Evolutionary conservation across 2,329 filamentous ascomycete genomes (phyloP).

Genomic region (Ophiostoma triangulosporum): DNA sequence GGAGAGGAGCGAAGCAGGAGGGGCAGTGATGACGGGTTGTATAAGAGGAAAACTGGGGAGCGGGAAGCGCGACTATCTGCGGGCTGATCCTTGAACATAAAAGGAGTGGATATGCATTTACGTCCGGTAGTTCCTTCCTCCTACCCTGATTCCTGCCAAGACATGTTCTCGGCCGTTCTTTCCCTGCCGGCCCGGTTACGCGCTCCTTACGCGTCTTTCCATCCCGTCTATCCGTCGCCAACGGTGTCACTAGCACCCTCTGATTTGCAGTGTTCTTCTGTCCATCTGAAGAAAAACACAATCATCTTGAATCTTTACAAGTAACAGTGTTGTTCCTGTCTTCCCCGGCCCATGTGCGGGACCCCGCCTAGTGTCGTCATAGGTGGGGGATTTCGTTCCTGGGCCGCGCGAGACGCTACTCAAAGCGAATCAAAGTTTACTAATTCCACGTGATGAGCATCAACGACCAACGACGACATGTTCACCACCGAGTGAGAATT

Average conservation of each 20-base stretch:
- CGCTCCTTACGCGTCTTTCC: background rate
- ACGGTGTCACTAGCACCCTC: background rate
- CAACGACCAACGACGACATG: too few relatives aligned
- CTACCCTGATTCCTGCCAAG: too few relatives aligned
- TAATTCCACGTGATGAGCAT: too few relatives aligned
- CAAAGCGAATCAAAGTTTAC: too few relatives aligned
- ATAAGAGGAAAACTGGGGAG: background rate
- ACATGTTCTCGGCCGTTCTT: background rate
- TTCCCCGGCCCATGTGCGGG: background rate
- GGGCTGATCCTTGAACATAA: slow-evolving; percentile 5
- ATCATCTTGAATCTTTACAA: too few relatives aligned
- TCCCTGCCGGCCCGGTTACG: slow-evolving; percentile 1
- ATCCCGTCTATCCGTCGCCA: background rate
- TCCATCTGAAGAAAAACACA: background rate
- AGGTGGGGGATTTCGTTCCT: slow-evolving; percentile 6
- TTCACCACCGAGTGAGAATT: too few relatives aligned
- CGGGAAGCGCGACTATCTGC: background rate
- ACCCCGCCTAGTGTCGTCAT: slow-evolving; percentile 12
- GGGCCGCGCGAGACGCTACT: too few relatives aligned
- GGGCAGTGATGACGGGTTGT: background rate
- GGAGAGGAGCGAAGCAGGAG: background rate
- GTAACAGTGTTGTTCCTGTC: background rate
- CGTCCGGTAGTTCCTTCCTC: too few relatives aligned
- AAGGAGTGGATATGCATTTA: too few relatives aligned
- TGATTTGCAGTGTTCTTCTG: background rate